Base-by-base conservation (phyloP, 1,139 yeast genomes). In the Hyphopichia fennica region DNA sequence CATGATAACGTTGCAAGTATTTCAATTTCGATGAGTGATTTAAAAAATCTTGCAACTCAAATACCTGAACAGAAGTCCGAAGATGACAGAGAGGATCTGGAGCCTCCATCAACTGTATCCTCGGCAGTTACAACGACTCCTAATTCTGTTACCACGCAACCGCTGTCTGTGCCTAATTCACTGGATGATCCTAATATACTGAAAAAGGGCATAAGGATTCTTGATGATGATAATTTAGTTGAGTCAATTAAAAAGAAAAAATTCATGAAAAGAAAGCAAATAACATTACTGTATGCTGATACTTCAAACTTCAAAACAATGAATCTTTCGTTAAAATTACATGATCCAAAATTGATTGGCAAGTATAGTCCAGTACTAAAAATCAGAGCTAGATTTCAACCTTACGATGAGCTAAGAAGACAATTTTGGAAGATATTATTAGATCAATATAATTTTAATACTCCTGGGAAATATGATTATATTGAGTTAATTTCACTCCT, bases 1-100 rank as follows among this genome's bases (percentile, higher is more conserved):
- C 90, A 93, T 58, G 97, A 91, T 54, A 77, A 82, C 41, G 89
- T 93, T 5, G 96, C 95, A 1, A 71, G 70, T 34, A 79, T 81
- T 3, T 67, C 79, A 10, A 58, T 88, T 18, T 72, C 81, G 0
- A 63, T 85, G 41, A 53, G 62, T 10, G 82, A 82, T 25, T 58
- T 84, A 25, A 63, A 74, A 29, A 62, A 63, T 14, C 48, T 57
- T 19, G 63, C 70, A 3, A 66, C 70, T 6, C 31, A 38, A 16
- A 18, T 13, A 7, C 14, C n/a, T n/a, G 34, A 31, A 5, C 22
- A 3, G 13, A 20, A 19, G 13, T 13, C 27, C n/a, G 27, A 18
- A 14, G 35, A 33, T 3, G 34, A 31, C 16, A 17, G 5, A 3
- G 28, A 25, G 13, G 34, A 31, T 11, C 17, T 18, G 34, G 34